Base-by-base conservation (phyloP, 768 basidiomycete species). In the Tulasnella sp. region DNA sequence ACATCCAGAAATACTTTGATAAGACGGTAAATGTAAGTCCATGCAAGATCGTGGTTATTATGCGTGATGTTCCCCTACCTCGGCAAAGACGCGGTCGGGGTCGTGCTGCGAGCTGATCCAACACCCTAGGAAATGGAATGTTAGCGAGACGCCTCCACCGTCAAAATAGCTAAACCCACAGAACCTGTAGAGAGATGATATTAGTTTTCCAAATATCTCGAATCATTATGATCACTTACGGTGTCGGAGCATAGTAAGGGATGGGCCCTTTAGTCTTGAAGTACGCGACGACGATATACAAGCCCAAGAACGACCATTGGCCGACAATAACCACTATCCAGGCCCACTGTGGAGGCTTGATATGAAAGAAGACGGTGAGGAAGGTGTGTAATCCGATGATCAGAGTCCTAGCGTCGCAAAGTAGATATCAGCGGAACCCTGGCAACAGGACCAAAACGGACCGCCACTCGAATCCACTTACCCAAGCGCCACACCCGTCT, bases 341-440 rank as follows among this genome's bases (percentile, higher is more conserved):
- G 14, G 40, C 67, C 75, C 36, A 76, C 67, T 37, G 67, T 34
- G 75, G 75, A 11, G 67, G 75, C 36, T 69, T 29, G 34, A 54
- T 25, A 31, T 72, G 54, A 36, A 73, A 78, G 42, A 78, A 76
- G 0, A 78, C 45, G 7, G 58, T 58, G 29, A 45, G 37, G 38
- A 74, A 76, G 2, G 77, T 78, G 37, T 78, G 75, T 25, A 78
- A 54, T 34, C 78, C 49, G 31, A 78, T 78, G 22, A 69, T 77
- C 4, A 77, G 67, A 17, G 74, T 77, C 52, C 69, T 72, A 40
- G 11, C 12, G 25, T 29, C 17, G 17, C 49, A 29, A 52, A 73
- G 25, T 34, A 42, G 39, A 17, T 22, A 42, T 29, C 45, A 73
- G 25, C 72, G 31, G 12, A 6, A 9, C 67, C 29, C 15, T 11